Base-by-base conservation (phyloP, 179 eudicot genomes). In the Pouteria campechiana region DNA sequence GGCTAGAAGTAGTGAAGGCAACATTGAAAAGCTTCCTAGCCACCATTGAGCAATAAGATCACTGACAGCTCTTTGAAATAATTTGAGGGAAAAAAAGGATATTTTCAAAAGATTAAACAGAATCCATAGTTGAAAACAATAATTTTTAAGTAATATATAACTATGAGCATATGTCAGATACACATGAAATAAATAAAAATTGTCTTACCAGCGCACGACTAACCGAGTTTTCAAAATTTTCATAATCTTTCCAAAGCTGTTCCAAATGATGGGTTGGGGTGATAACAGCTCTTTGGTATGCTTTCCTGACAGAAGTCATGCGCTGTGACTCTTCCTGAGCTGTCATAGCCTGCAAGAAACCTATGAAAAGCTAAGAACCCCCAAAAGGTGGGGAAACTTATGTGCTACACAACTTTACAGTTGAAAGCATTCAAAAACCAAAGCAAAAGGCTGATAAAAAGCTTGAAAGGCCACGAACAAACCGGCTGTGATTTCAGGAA, bases 171-270 rank as follows among this genome's bases (percentile, higher is more conserved):
- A n/a, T 17, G 15, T n/a, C n/a, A 41, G 31, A 5, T 5, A 20
- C 36, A 13, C 21, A 40, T n/a, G 14, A 13, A 25, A 25, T 23
- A 33, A 9, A 34, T 34, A n/a, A 34, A 8, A 60, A 29, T 25
- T 20, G 2, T 17, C 3, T 15, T 80, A 92, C 99, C 93, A 87
- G 66, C 39, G 81, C 74, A 35, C 94, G 96, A 63, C 99, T 88
- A 51, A 87, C 96, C 41, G 96, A 75, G 63, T 87, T 92, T 65
- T 92, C 99, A 69, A 87, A 92, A 62, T 59, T 83, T 54, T 92
- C 99, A 57, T 92, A 92, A 49, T 87, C 96, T 67, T 72, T 83
- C 99, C 99, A 92, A 32, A 87, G 83, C 56, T 92, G 99, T 44
- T 87, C 96, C 35, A 83, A 66, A 56, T 77, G 89, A 55, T 87